Percentiles rank a stretch among this genome's conserved stretches.
These are phyloP conservation scores for Wickerhamia fluorescens DNA, from an alignment of 805 yeast genomes.

Conservation along the genomic window DNA sequence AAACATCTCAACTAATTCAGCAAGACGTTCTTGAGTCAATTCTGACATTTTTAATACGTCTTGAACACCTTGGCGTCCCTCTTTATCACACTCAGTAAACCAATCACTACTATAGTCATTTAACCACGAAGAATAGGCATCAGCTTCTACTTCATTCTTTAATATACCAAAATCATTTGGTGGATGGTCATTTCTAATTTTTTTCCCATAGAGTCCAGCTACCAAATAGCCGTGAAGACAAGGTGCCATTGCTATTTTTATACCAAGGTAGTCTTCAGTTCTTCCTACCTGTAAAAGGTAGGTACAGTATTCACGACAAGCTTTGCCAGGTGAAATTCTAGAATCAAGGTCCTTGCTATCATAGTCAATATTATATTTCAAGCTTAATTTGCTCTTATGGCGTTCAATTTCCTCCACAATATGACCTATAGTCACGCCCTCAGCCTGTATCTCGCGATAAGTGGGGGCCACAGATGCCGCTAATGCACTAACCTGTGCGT, in stretches of 20 bases:
- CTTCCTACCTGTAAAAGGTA: constrained; percentile 50
- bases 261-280: constrained; percentile 52
- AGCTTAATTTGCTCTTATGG: constrained; percentile 45
- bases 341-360: constrained; percentile 33
- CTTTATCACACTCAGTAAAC: constrained; percentile 45
- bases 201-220: constrained; percentile 38
- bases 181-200: constrained; percentile 11
- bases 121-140: constrained; percentile 48
- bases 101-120: constrained; percentile 53
- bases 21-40: constrained; percentile 37
- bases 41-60: constrained; percentile 3
- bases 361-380: constrained; percentile 33
- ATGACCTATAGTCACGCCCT: constrained; percentile 43
- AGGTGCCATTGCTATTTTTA: constrained; percentile 65
- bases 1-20: constrained; percentile 50
- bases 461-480: constrained; percentile 59
- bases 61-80: constrained; percentile 46
- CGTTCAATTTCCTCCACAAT: constrained; percentile 49
- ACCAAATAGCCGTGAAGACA: constrained; percentile 67
- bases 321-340: constrained; percentile 43
- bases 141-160: constrained; percentile 13
- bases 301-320: constrained; percentile 55
- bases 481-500: constrained; percentile 57
- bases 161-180: constrained; percentile 10
- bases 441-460: constrained; percentile 42